Evolutionary conservation across 352 stramenopile genomes (phyloP), one percentile per base, ranked within the genome.

Genomic region (Aphanomyces stellatus): DNA sequence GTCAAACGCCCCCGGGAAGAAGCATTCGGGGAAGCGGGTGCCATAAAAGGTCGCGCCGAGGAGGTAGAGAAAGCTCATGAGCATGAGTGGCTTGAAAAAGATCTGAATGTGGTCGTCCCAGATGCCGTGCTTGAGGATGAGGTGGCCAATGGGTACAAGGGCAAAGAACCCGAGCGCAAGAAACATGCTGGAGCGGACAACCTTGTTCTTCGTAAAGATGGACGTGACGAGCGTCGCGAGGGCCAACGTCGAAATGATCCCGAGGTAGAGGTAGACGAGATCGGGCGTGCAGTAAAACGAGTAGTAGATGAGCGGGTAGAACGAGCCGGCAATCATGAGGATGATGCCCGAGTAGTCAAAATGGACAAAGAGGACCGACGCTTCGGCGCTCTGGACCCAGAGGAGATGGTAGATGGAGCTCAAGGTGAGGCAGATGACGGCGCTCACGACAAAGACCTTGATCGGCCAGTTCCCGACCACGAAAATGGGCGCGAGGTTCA

Each of bases 261-360:
- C 46, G 22, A 57, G 25, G 30, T 57, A 57, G 17, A 57, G 19
- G n/a, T 57, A 35, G 19, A 41, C 24, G 24, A 48, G 19, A 3
- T 11, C 17, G 5, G 81, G 80, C 55, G 88, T 73, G 74, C 87
- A 95, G 76, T 93, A 93, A 71, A 95, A 93, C 73, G 82, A 88
- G 77, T 93, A 93, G 81, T 92, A 95, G 69, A 93, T 88, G 66
- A 92, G 76, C 11, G 87, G 87, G 64, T 91, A 91, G 75, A 91
- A 93, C 10, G 84, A 91, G 22, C 84, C 87, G 17, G 82, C 84
- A 53, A 95, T 92, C 57, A 95, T 79, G 72, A 92, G 84, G 61
- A 85, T 90, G 75, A 95, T 95, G 25, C 87, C 87, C 7, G 82
- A 79, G 67, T 92, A 93, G 74, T 95, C 87, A 53, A 94, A 73